Percentiles rank a stretch among this genome's conserved stretches.
phyloP scores from a whole-genome alignment of 441 rosid genomes.

The Dalechampia spathulata region DNA sequence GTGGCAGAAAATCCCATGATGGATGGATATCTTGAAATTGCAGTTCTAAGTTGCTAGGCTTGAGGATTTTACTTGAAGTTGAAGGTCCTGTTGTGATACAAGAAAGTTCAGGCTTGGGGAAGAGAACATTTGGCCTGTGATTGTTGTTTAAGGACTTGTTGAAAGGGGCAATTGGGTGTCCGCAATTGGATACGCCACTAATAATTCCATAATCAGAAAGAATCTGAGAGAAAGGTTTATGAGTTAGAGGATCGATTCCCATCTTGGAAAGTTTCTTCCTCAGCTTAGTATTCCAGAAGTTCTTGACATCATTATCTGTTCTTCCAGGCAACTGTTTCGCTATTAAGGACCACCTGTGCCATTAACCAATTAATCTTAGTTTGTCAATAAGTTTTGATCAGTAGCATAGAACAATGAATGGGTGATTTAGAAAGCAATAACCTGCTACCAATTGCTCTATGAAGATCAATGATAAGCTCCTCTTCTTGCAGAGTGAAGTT shows the following conservation, averaged over 20 bases:
- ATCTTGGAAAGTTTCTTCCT: constrained; percentile 65
- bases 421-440: no score
- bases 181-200: constrained; percentile 28
- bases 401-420: no score
- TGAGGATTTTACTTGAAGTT: no score
- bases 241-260: constrained; percentile 90
- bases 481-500: constrained; percentile 73
- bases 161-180: no score
- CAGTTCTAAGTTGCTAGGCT: no score
- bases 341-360: constrained; percentile 87
- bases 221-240: constrained; percentile 69
- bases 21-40: constrained; percentile 23
- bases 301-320: constrained; percentile 93
- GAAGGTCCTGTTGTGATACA: constrained; percentile 20
- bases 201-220: constrained; percentile 73
- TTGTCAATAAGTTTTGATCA: no score
- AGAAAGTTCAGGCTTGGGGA: constrained; percentile 16
- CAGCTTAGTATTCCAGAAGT: constrained; percentile 84
- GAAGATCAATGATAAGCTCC: constrained; percentile 59
- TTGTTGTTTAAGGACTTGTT: no score
- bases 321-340: constrained; percentile 79
- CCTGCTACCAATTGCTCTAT: constrained; percentile 76
- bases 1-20: constrained; percentile 28
- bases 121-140: constrained; percentile 8
- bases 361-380: no score